Base-by-base conservation (phyloP, 108 stramenopile species). In the Pelagomonas calceolata region DNA sequence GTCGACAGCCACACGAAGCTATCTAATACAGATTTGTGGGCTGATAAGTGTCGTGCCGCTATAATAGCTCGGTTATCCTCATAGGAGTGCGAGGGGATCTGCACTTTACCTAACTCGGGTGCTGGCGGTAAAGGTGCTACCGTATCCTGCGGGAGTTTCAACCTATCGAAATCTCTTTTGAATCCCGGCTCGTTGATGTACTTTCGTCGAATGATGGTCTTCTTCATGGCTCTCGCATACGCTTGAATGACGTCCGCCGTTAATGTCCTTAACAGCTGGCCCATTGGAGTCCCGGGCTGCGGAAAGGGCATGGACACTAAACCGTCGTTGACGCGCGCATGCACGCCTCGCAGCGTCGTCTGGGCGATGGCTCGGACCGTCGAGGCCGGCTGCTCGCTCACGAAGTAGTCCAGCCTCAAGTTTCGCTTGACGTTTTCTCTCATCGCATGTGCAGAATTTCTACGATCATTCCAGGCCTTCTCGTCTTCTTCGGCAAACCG, bases 171-270 rank as follows among this genome's bases (percentile, higher is more conserved):
- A 31, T 77, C 32, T 17, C 51, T 51, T 21, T 34, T 36, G 33
- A 65, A 72, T 5, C 17, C 76, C 30, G 46, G 29, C 44, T 79
- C 79, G 60, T 36, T 51, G 4, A 32, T 0, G 33, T 75, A 36
- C 66, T 67, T 46, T 63, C 79, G 72, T 33, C 75, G 36, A 5
- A 86, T 68, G 17, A 83, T 79, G 32, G 77, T 65, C 64, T 75
- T 73, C 63, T 86, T 84, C 85, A 86, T 86, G 0, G 81, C 77
- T 17, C 78, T 69, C 0, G 82, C 71, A 66, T 86, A 84, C 7
- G 65, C 43, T 16, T 81, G 81, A 39, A 84, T 84, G 15, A 83
- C 77, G 18, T 86, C 81, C 36, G 73, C 80, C 7, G 83, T 82
- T 14, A 86, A 80, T 29, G 39, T 34, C 5, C 82, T 71, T 9